Conservation (phyloP, 257 asterid species). For the Coffea eugenioides region DNA sequence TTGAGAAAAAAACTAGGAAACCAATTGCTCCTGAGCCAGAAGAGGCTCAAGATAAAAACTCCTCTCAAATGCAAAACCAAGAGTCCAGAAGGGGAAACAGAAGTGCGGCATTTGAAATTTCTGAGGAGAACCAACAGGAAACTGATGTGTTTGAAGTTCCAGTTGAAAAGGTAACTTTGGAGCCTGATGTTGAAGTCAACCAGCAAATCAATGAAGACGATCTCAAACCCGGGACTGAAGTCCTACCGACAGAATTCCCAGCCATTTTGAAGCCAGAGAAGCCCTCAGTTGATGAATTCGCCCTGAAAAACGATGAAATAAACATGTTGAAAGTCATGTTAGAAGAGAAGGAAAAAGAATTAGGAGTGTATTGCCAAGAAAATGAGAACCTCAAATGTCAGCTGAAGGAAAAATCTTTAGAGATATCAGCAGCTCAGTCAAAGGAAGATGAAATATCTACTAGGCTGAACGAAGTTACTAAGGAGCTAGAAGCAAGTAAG, state of each 20-base stretch:
- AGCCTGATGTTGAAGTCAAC: slow-evolving; percentile 24
- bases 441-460: slow-evolving; percentile 39
- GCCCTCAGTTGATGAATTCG: slow-evolving; percentile 40
- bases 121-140: slow-evolving; percentile 49
- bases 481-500: slow-evolving; percentile 64
- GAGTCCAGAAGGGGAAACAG: slow-evolving; percentile 23
- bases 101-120: slow-evolving; percentile 16
- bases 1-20: slow-evolving; percentile 61
- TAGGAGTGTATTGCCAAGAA: slow-evolving; percentile 36
- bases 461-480: slow-evolving; percentile 33
- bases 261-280: slow-evolving; percentile 32
- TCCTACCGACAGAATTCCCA: slow-evolving; percentile 25
- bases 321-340: slow-evolving; percentile 36
- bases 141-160: slow-evolving; percentile 82
- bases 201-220: slow-evolving; percentile 38
- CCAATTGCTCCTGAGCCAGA: slow-evolving; percentile 21
- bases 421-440: slow-evolving; percentile 36
- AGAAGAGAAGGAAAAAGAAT: slow-evolving; percentile 56
- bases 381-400: slow-evolving; percentile 43
- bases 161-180: slow-evolving; percentile 37
- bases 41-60: slow-evolving; percentile 22
- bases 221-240: slow-evolving; percentile 20
- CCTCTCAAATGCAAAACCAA: slow-evolving; percentile 24
- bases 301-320: slow-evolving; percentile 48
- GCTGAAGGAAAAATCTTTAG: slow-evolving; percentile 42